phyloP scores from a whole-genome alignment of 2,329 filamentous ascomycete genomes.

The Penicillium sp. region DNA sequence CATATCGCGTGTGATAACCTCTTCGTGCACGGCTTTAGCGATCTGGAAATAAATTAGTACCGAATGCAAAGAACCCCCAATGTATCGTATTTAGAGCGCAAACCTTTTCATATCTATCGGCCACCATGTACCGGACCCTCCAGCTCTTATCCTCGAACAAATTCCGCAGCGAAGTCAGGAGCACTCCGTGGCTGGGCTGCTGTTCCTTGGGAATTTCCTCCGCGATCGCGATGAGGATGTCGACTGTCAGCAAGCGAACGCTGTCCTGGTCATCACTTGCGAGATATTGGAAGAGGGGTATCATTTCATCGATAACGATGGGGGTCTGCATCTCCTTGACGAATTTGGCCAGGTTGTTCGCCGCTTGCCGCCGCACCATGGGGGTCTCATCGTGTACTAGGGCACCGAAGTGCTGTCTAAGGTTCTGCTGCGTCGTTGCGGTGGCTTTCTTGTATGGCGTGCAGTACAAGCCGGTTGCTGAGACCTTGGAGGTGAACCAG shows the following conservation, averaged over 20 bases:
- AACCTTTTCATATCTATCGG: conserved; percentile 96
- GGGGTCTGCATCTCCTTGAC: conserved; percentile 93
- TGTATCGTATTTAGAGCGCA: not conserved
- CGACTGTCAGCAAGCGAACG: conserved; percentile 90
- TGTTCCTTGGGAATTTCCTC: conserved; percentile 98
- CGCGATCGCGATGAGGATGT: conserved; percentile 92
- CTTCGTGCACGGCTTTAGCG: conserved; percentile 96
- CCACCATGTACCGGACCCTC: conserved; percentile 99
- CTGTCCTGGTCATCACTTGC: conserved; percentile 97
- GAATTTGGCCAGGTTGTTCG: conserved; percentile 95
- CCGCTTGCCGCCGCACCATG: conserved; percentile 96
- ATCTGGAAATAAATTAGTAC: conserved; percentile 58
- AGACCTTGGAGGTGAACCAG: conserved; percentile 99
- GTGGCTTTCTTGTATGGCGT: conserved; percentile 90
- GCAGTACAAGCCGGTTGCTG: conserved; percentile 92
- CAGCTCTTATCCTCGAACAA: conserved; percentile 99
- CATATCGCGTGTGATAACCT: conserved; percentile 89
- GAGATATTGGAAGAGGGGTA: conserved; percentile 95
- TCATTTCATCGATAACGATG: conserved; percentile 97
- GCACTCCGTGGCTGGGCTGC: conserved; percentile 90
- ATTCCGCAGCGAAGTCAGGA: conserved; percentile 85
- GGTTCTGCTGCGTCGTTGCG: conserved; percentile 80
- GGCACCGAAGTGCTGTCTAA: conserved; percentile 86
- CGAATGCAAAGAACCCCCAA: not conserved
- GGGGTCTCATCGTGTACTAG: conserved; percentile 98